Percentiles rank a stretch among this genome's conserved stretches.
These are phyloP conservation scores for Trichoderma harzianum DNA, from an alignment of 2,329 filamentous ascomycete species.

Conservation along the genomic window DNA sequence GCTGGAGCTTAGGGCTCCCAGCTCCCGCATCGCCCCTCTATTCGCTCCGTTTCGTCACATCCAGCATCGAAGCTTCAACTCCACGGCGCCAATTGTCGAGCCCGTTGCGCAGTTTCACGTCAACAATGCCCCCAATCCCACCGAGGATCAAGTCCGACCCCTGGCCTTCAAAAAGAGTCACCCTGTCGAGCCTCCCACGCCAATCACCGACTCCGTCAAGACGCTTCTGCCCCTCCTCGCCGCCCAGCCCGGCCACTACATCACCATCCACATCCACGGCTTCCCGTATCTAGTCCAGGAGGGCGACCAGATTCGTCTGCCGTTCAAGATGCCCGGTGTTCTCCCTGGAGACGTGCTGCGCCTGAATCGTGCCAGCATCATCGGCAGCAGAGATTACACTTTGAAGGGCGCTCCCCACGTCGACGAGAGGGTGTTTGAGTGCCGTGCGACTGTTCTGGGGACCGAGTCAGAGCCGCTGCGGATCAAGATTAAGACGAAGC, in stretches of 20 bases:
- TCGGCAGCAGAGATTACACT: constrained; percentile 89
- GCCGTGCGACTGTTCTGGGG: constrained; percentile 79
- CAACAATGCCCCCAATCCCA: constrained; percentile 40
- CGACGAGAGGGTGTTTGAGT: constrained; percentile 80
- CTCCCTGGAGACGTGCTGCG: constrained; percentile 80
- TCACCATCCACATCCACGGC: constrained; percentile 75
- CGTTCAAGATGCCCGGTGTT: constrained; percentile 74
- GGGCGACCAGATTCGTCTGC: constrained; percentile 72
- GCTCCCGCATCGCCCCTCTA: constrained; percentile 24
- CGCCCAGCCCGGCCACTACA: constrained; percentile 72
- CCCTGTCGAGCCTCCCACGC: constrained; percentile 32
- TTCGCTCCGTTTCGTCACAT: constrained; percentile 30
- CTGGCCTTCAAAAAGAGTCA: constrained; percentile 42
- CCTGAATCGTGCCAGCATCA: constrained; percentile 75
- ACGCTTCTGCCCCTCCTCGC: constrained; percentile 66
- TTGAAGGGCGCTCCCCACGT: constrained; percentile 78
- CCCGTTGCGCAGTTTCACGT: constrained; percentile 32
- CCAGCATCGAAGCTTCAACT: constrained; percentile 40
- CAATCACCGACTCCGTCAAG: constrained; percentile 54
- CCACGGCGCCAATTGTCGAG: constrained; percentile 50
- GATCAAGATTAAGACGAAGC: constrained; percentile 76
- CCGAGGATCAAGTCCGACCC: constrained; percentile 31
- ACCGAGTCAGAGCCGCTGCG: constrained; percentile 77
- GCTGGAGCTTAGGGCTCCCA: constrained; percentile 54
- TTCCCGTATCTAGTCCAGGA: constrained; percentile 74